Conservation (phyloP, 805 yeast genomes). For the Cyberlindnera suaveolens region DNA sequence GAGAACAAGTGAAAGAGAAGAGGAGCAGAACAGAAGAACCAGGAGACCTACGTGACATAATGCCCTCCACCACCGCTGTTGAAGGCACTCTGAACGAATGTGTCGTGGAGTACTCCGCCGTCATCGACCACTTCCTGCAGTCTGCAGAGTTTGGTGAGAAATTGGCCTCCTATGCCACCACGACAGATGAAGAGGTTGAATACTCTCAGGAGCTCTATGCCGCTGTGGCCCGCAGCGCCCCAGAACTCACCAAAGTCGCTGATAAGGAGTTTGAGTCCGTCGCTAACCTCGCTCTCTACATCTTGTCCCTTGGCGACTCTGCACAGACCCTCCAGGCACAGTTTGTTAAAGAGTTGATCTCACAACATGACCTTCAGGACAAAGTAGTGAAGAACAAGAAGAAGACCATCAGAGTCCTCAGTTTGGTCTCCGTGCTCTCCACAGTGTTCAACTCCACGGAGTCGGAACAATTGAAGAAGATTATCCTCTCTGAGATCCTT, state of each 20-base stretch:
- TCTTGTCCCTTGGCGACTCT: constrained; percentile 10
- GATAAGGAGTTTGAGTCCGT: constrained; percentile 24
- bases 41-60: no score
- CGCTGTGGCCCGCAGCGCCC: constrained; percentile 12
- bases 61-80: constrained; percentile 23
- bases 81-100: constrained; percentile 36
- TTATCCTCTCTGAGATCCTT: constrained; percentile 6
- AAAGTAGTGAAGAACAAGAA: constrained; percentile 14
- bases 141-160: constrained; percentile 11
- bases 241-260: constrained; percentile 12
- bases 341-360: constrained; percentile 12
- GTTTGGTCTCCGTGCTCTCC: constrained; percentile 10
- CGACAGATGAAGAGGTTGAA: constrained; percentile 13
- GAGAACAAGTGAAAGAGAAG: neutral
- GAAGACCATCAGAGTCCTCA: constrained; percentile 13
- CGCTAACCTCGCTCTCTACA: constrained; percentile 20
- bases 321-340: constrained; percentile 8
- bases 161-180: constrained; percentile 10
- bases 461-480: constrained; percentile 2
- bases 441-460: constrained; percentile 8
- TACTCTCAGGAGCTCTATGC: constrained; percentile 15
- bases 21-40: no score
- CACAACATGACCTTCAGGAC: constrained; percentile 19
- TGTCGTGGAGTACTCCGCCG: constrained; percentile 25
- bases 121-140: constrained; percentile 22